Evolutionary conservation across 257 asterid species (phyloP).

Genomic region (Solanum pennellii): DNA sequence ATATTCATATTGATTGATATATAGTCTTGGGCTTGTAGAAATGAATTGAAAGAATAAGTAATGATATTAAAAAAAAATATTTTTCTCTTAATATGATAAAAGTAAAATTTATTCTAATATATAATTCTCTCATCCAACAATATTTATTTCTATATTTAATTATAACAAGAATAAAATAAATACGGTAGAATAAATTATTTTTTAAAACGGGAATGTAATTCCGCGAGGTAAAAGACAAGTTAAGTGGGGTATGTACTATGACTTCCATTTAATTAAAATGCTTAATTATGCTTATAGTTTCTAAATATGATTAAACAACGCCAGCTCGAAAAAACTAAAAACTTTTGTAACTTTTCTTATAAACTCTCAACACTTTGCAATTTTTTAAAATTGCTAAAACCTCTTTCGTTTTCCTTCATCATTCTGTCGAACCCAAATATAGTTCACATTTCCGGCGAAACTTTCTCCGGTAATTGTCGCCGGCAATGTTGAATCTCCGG

Average conservation of each 20-base stretch:
- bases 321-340: not conserved
- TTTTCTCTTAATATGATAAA: not conserved
- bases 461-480: not conserved
- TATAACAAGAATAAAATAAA: no score
- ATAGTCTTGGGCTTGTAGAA: not conserved
- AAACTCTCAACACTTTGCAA: not conserved
- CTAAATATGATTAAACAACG: not conserved
- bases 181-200: no score
- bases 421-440: not conserved
- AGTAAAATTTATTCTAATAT: no score
- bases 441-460: not conserved
- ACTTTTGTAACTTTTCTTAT: not conserved
- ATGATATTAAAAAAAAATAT: no score
- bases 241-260: not conserved
- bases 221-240: not conserved
- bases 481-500: constrained; percentile 55
- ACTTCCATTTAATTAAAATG: not conserved
- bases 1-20: not conserved
- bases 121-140: no score
- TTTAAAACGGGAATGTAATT: no score
- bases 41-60: no score
- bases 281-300: not conserved
- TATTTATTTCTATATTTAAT: no score
- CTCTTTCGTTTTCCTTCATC: not conserved
- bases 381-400: not conserved